These are phyloP conservation scores for Immersiella caudata DNA, from an alignment of 495 filamentous ascomycete species.

Conservation along the genomic window DNA sequence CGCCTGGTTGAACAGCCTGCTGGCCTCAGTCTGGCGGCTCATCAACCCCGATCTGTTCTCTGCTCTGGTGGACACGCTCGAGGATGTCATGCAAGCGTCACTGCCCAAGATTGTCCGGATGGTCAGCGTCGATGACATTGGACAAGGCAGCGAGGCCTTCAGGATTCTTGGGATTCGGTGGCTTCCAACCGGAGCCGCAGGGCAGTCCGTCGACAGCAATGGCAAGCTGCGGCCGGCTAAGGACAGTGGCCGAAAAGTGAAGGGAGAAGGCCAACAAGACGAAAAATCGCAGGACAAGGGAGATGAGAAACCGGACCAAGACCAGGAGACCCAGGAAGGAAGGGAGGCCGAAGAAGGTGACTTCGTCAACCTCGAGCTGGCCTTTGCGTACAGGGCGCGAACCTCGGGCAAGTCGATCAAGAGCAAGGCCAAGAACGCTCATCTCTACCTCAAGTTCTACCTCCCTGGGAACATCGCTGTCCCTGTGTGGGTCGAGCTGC, in stretches of 20 bases:
- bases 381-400: slow-evolving; percentile 67
- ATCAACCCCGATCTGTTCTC: slow-evolving; percentile 72
- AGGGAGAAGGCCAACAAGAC: slow-evolving; percentile 42
- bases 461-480: slow-evolving; percentile 60
- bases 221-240: slow-evolving; percentile 48
- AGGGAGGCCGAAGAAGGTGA: slow-evolving; percentile 76
- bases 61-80: slow-evolving; percentile 64
- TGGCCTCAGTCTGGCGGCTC: slow-evolving; percentile 67
- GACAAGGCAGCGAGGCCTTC: slow-evolving; percentile 67
- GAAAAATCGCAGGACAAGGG: slow-evolving; percentile 21
- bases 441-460: slow-evolving; percentile 70
- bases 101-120: slow-evolving; percentile 65
- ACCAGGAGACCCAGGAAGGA: slow-evolving; percentile 59
- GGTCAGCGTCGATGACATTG: slow-evolving; percentile 70
- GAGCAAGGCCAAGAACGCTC: slow-evolving; percentile 67
- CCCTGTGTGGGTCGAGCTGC: slow-evolving; percentile 73
- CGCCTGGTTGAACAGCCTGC: slow-evolving; percentile 67
- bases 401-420: slow-evolving; percentile 58
- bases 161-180: slow-evolving; percentile 66
- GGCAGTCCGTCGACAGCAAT: slow-evolving; percentile 56
- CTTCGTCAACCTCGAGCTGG: slow-evolving; percentile 71
- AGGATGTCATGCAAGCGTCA: slow-evolving; percentile 73
- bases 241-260: slow-evolving; percentile 54
- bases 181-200: slow-evolving; percentile 67
- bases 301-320: slow-evolving; percentile 40